phyloP scores from a whole-genome alignment of 1,139 yeast genomes.

The Geotrichum bryndzae region DNA sequence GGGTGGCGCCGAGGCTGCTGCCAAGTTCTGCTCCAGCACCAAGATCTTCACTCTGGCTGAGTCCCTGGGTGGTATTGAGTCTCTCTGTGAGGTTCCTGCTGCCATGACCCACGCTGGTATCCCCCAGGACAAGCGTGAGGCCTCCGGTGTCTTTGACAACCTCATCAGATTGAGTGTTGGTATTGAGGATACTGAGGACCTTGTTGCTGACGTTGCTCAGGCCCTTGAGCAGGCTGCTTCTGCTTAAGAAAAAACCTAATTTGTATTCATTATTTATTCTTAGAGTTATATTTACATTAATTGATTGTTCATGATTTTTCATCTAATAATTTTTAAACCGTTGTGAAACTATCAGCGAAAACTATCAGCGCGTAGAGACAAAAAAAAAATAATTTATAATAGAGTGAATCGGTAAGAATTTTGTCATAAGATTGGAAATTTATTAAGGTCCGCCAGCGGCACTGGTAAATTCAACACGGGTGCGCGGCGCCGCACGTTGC shows the following conservation, averaged over 20 bases:
- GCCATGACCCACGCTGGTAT: slow-evolving; percentile 92
- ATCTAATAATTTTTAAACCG: background rate
- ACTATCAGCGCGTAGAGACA: background rate
- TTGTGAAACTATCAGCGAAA: background rate
- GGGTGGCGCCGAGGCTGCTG: slow-evolving; percentile 76
- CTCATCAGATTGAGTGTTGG: slow-evolving; percentile 81
- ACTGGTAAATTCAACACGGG: slow-evolving; percentile 1
- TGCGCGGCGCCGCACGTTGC: background rate
- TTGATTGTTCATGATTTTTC: background rate
- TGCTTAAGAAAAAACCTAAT: slow-evolving; percentile 1
- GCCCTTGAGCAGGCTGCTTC: slow-evolving; percentile 48
- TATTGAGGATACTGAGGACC: slow-evolving; percentile 76
- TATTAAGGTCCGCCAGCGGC: background rate
- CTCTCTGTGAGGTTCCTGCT: slow-evolving; percentile 83
- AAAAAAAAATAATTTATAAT: too few species aligned
- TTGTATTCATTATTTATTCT: slow-evolving; percentile 6
- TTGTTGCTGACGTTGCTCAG: slow-evolving; percentile 64
- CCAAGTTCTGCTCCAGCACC: slow-evolving; percentile 66
- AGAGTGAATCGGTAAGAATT: too few species aligned
- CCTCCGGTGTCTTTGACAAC: slow-evolving; percentile 76
- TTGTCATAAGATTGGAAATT: too few species aligned
- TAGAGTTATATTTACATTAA: background rate
- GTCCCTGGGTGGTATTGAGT: slow-evolving; percentile 86
- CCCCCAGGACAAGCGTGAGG: slow-evolving; percentile 73
- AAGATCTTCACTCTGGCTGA: slow-evolving; percentile 81